Base-by-base conservation (phyloP, 2,329 filamentous ascomycete genomes). In the Pestalotiopsis sp. region DNA sequence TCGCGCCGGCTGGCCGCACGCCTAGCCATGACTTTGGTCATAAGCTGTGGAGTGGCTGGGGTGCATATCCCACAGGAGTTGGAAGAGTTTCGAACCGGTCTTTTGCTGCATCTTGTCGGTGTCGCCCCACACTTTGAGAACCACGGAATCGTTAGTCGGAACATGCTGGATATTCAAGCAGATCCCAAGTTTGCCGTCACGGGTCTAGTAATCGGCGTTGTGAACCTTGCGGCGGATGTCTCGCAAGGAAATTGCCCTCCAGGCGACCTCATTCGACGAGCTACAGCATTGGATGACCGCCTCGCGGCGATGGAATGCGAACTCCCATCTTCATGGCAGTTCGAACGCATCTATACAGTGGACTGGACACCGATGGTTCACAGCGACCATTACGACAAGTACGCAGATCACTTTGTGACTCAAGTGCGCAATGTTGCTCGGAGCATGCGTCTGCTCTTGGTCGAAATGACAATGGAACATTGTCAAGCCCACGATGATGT, bases 361-460 rank as follows among this genome's bases (percentile, higher is more conserved):
- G 27, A 65, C 3, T 38, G 68, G 23, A 14, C 36, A 14, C 61
- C 52, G 5, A 62, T 71, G 31, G 68, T 75, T 2, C 68, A 71
- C 11, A 68, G 61, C 2, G 62, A 63, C 3, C 66, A 68, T 12
- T 76, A 74, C 23, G 71, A 76, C 52, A 25, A 75, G 3, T 73
- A 74, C 57, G 56, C 57, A 2, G 71, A 73, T 17, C 68, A 74
- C 6, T 73, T 69, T 14, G 68, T 69, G 31, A 71, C 73, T 0
- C 74, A 76, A 52, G 72, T 75, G 14, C 65, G 69, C 27, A 75
- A 76, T 41, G 73, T 72, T 2, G 61, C 73, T 40, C 70, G 70
- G 9, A 72, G 70, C 4, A 72, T 72, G 61, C 73, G 70, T 7
- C 66, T 76, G 3, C 69, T 73, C 14, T 64, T 76, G 6, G 66